phyloP scores from a whole-genome alignment of 768 basidiomycete species.

The Clitopilus passeckerianus region DNA sequence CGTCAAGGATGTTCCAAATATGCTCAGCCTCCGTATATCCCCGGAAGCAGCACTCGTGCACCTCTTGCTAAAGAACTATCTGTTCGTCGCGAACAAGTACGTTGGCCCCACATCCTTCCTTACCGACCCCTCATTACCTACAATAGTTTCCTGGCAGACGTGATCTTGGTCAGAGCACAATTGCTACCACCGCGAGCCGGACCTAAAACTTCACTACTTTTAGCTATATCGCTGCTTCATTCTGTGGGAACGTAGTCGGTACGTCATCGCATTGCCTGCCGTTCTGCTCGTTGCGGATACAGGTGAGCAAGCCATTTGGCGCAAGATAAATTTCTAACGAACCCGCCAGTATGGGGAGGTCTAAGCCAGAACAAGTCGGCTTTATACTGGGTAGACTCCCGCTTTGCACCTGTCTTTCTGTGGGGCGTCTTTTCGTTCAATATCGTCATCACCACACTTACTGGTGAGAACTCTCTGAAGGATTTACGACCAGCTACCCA shows the following conservation, averaged over 20 bases:
- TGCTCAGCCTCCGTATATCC: background rate
- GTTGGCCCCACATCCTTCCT: background rate
- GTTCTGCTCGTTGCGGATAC: conserved; percentile 24
- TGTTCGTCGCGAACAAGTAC: conserved; percentile 8
- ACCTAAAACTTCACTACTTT: background rate
- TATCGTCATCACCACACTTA: conserved; percentile 13
- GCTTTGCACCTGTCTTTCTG: conserved; percentile 8
- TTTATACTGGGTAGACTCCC: background rate
- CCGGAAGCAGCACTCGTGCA: background rate
- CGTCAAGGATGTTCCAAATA: conserved; percentile 3
- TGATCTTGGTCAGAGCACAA: background rate
- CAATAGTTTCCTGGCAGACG: conserved; percentile 1
- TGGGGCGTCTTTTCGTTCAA: conserved; percentile 18
- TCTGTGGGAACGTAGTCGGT: conserved; percentile 28
- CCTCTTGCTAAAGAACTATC: background rate
- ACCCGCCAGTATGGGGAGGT: conserved; percentile 13
- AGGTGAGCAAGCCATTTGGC: conserved; percentile 12
- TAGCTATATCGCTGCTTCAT: conserved; percentile 31
- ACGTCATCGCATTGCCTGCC: conserved; percentile 20
- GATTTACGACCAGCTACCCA: background rate
- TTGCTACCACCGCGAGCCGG: background rate
- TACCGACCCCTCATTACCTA: background rate
- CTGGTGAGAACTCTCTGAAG: conserved; percentile 7
- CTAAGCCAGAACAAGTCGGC: conserved; percentile 1
- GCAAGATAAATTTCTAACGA: background rate